Evolutionary conservation across 2,329 filamentous ascomycete species (phyloP).

Genomic region (Talaromyces sp.): DNA sequence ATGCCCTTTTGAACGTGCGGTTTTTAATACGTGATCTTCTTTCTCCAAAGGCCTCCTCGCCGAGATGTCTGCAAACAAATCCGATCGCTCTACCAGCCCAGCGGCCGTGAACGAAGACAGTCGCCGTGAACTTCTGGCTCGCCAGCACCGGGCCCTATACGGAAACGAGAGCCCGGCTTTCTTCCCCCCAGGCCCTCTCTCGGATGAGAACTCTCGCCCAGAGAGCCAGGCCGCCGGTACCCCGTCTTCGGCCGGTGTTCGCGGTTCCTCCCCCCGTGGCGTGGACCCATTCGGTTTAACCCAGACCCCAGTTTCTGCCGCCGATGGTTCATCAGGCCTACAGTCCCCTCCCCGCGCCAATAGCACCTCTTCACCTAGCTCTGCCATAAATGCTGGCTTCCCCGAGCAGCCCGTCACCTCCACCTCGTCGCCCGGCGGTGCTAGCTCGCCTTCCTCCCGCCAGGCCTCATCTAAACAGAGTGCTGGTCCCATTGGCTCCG

Average conservation of each 20-base stretch:
- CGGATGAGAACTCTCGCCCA: constrained; percentile 69
- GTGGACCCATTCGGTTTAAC: constrained; percentile 69
- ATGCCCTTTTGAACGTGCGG: constrained; percentile 38
- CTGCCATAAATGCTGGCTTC: constrained; percentile 50
- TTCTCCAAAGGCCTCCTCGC: constrained; percentile 62
- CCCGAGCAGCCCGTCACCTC: constrained; percentile 73
- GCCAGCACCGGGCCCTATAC: constrained; percentile 92
- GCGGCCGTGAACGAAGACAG: constrained; percentile 91
- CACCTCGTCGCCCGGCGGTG: constrained; percentile 77
- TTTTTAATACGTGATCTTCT: constrained; percentile 43
- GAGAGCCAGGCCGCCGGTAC: constrained; percentile 67
- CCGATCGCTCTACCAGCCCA: constrained; percentile 82
- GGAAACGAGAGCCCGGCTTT: constrained; percentile 70
- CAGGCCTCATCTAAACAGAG: constrained; percentile 59
- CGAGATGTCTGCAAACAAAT: constrained; percentile 74
- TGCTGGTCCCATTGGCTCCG: constrained; percentile 62
- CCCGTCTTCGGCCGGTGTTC: constrained; percentile 61
- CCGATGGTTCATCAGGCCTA: constrained; percentile 43
- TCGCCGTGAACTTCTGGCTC: constrained; percentile 91
- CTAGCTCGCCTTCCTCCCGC: constrained; percentile 71
- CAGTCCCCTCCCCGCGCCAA: constrained; percentile 71
- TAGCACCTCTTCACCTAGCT: constrained; percentile 76
- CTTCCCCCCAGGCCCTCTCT: constrained; percentile 67
- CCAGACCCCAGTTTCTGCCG: constrained; percentile 52
- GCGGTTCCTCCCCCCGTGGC: constrained; percentile 77